A percentile compares a stretch with the other conserved stretches of the same genome.
Conservation (phyloP, 1,284 basidiomycete genomes). For the Cryptococcus sp. region DNA sequence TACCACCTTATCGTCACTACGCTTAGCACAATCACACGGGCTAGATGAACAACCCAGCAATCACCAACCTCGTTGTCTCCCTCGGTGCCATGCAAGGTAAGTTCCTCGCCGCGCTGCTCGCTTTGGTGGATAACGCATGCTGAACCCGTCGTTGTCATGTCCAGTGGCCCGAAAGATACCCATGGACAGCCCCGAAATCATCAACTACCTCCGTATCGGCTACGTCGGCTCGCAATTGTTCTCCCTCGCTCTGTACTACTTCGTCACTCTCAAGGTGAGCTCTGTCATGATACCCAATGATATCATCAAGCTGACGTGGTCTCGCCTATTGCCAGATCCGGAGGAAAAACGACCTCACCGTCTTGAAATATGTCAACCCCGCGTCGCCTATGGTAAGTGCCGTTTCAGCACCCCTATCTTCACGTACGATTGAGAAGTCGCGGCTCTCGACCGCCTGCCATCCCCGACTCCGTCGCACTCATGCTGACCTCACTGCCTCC, state of each 20-base stretch:
- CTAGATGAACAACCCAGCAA: conserved; percentile 49
- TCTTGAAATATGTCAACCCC: conserved; percentile 79
- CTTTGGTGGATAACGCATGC: neutral
- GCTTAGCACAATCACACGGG: neutral
- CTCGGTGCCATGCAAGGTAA: conserved; percentile 86
- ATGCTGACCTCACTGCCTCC: neutral
- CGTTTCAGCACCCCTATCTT: neutral
- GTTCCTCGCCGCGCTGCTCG: conserved; percentile 22
- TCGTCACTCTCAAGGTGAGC: conserved; percentile 42
- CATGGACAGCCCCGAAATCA: conserved; percentile 82
- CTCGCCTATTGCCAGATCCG: conserved; percentile 66
- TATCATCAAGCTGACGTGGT: conserved; percentile 1
- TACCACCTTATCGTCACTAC: conserved; percentile 2
- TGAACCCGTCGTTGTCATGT: neutral
- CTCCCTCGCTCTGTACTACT: conserved; percentile 45
- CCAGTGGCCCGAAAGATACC: conserved; percentile 82
- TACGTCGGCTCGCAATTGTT: conserved; percentile 68
- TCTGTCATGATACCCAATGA: neutral
- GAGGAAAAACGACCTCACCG: conserved; percentile 90
- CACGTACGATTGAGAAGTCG: no score
- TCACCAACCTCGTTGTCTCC: conserved; percentile 76
- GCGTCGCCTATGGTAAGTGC: conserved; percentile 52
- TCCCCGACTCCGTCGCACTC: neutral
- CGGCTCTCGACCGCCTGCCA: no score
- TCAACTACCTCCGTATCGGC: conserved; percentile 78